A percentile compares a stretch with the other conserved stretches of the same genome.
Conservation (phyloP, 495 filamentous ascomycete species). For the Pseudotulostoma volvatum region DNA sequence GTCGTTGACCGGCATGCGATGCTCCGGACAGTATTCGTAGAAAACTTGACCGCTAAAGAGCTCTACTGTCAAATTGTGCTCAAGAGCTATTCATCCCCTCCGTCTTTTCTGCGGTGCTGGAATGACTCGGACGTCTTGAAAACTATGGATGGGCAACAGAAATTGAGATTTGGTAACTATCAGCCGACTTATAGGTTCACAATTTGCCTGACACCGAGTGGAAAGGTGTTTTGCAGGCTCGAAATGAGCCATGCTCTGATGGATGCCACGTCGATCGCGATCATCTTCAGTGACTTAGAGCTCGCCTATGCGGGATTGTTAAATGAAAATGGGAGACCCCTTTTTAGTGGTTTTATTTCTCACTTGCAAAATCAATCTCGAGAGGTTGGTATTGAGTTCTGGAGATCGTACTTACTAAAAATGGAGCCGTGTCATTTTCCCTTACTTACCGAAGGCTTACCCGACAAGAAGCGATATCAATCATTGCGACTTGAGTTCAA, state of each 20-base stretch:
- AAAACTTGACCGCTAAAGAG: constrained; percentile 27
- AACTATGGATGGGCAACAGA: constrained; percentile 19
- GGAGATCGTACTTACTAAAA: constrained; percentile 32
- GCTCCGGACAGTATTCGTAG: constrained; percentile 35
- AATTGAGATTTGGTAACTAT: constrained; percentile 20
- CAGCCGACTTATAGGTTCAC: constrained; percentile 30
- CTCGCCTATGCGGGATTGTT: constrained; percentile 29
- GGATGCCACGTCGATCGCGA: constrained; percentile 33
- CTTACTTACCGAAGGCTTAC: constrained; percentile 19
- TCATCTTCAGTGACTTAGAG: constrained; percentile 31
- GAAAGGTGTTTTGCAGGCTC: constrained; percentile 31
- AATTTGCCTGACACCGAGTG: constrained; percentile 24
- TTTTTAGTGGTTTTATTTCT: constrained; percentile 38
- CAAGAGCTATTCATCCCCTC: constrained; percentile 18
- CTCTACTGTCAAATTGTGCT: constrained; percentile 36
- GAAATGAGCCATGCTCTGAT: constrained; percentile 41
- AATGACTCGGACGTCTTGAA: constrained; percentile 17
- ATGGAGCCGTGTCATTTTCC: constrained; percentile 39
- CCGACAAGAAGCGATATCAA: constrained; percentile 12
- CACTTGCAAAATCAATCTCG: constrained; percentile 25
- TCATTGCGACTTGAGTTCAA: constrained; percentile 21
- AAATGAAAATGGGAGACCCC: constrained; percentile 18
- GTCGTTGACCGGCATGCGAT: constrained; percentile 34
- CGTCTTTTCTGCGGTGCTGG: constrained; percentile 20
- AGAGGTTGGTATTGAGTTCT: constrained; percentile 32